Percentiles rank a stretch among this genome's conserved stretches.
Conservation (phyloP, 2,329 filamentous ascomycete species). For the Byssothecium circinans region DNA sequence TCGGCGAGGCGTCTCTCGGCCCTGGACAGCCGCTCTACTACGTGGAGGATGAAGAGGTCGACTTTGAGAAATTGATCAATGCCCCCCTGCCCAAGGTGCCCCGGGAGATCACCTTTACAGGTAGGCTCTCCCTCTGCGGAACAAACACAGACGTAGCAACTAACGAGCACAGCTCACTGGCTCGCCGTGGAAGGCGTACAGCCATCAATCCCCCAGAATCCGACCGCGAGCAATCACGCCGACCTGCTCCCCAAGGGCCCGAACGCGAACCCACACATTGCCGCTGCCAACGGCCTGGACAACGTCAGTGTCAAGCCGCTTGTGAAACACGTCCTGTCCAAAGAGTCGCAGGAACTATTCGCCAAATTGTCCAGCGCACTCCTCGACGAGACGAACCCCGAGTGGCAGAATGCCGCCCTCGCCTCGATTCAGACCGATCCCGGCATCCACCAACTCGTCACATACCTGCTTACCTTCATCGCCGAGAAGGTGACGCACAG, state of each 20-base stretch:
- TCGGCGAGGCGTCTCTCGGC: conserved; percentile 90
- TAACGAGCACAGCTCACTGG: conserved; percentile 74
- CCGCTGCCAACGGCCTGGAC: conserved; percentile 80
- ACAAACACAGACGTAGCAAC: conserved; percentile 9
- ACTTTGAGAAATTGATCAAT: conserved; percentile 99
- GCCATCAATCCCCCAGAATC: conserved; percentile 94
- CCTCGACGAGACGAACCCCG: conserved; percentile 83
- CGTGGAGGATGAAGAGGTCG: conserved; percentile 96
- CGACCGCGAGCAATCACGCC: conserved; percentile 80
- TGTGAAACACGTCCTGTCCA: conserved; percentile 94
- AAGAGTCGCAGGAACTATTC: conserved; percentile 95
- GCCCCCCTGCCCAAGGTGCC: conserved; percentile 93
- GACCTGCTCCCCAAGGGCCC: conserved; percentile 89
- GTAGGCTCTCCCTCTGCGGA: conserved; percentile 50
- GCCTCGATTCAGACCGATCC: conserved; percentile 86
- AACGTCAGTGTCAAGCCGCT: conserved; percentile 82
- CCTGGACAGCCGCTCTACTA: conserved; percentile 95
- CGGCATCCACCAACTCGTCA: conserved; percentile 90
- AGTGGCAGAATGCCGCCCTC: conserved; percentile 82
- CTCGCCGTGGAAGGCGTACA: conserved; percentile 96
- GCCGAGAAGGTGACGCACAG: conserved; percentile 94
- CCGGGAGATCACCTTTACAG: conserved; percentile 87
- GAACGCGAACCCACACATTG: conserved; percentile 81
- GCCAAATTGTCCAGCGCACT: conserved; percentile 90
- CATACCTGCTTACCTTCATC: conserved; percentile 95